These are phyloP conservation scores for Davidsoniella virescens DNA, from an alignment of 2,329 filamentous ascomycete genomes.

Conservation along the genomic window DNA sequence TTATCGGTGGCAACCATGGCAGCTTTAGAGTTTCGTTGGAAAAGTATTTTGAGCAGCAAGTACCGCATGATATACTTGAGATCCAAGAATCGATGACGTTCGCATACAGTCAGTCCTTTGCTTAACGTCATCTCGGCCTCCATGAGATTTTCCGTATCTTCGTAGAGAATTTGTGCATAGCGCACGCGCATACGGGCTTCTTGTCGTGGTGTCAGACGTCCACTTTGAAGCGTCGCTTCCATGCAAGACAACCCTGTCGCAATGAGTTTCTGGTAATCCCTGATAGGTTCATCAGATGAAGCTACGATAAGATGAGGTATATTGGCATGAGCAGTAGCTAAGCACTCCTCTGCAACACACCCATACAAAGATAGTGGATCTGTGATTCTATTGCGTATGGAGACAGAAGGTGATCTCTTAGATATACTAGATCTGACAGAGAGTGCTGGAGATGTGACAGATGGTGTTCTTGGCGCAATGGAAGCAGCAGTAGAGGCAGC, in stretches of 20 bases:
- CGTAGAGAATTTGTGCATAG: slow-evolving; percentile 54
- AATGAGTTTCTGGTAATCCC: slow-evolving; percentile 53
- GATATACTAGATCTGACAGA: slow-evolving; percentile 25
- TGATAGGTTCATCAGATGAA: slow-evolving; percentile 29
- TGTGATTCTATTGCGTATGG: slow-evolving; percentile 25
- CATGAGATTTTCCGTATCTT: slow-evolving; percentile 62
- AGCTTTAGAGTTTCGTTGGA: slow-evolving; percentile 54
- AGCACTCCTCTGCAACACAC: slow-evolving; percentile 61
- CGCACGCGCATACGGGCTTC: slow-evolving; percentile 55
- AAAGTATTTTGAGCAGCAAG: slow-evolving; percentile 52
- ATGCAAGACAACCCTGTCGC: slow-evolving; percentile 58
- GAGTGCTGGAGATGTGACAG: slow-evolving; percentile 26
- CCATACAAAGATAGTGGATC: slow-evolving; percentile 46
- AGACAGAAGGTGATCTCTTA: slow-evolving; percentile 27
- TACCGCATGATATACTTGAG: slow-evolving; percentile 67
- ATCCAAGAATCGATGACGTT: slow-evolving; percentile 38
- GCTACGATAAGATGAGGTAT: slow-evolving; percentile 32
- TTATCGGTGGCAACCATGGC: slow-evolving; percentile 56
- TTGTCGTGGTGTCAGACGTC: slow-evolving; percentile 42
- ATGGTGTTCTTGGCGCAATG: slow-evolving; percentile 18
- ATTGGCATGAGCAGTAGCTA: slow-evolving; percentile 41
- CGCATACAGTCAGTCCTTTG: slow-evolving; percentile 54
- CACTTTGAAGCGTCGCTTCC: slow-evolving; percentile 49
- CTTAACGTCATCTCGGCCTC: slow-evolving; percentile 56
- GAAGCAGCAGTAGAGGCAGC: background rate